Evolutionary conservation across 805 yeast genomes (phyloP), one percentile per base, ranked within the genome.

Genomic region (Crinitomyces ghanaensis): DNA sequence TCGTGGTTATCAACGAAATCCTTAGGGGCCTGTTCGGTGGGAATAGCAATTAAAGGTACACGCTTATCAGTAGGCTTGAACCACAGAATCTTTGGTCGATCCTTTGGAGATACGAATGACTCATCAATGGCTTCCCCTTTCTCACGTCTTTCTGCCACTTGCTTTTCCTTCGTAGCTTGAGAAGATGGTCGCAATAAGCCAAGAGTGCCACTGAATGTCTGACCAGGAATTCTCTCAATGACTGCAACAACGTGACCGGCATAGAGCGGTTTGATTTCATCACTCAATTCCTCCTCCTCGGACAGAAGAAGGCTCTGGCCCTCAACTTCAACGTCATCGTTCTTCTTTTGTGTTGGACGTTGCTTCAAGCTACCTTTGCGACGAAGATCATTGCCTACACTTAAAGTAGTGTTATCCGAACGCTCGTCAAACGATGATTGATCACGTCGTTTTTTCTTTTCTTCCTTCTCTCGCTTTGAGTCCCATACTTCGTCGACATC

Each of bases 231-330:
- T 57, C 98, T 78, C 54, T 91, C 98, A 44, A 91, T 80, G 19
- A 91, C 95, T 1, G 98, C 98, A 43, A 91, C 97, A 35, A 91
- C 94, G 51, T 91, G 98, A 15, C 98, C 98, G 1, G 97, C 96
- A 49, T 88, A 91, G 33, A 91, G 64, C 5, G 98, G 98, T 54
- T 83, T 86, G 45, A 74, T 74, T 28, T 83, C 94, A 53, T 88
- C 96, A 49, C 77, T 81, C 45, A 88, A 81, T 56, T 86, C 95
- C 53, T 88, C 96, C 53, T 91, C 98, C 57, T 91, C 98, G 11
- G 80, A 91, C 34, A 91, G 63, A 29, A 91, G 62, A 42, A 91
- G 65, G 2, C 94, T 80, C 59, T 91, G 98, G 28, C 98, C 98
- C 58, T 91, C 98, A 26, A 91, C 98, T 60, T 91, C 98, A 16